Base-by-base conservation (phyloP, 2,329 filamentous ascomycete species). In the Thelonectria blattea region DNA sequence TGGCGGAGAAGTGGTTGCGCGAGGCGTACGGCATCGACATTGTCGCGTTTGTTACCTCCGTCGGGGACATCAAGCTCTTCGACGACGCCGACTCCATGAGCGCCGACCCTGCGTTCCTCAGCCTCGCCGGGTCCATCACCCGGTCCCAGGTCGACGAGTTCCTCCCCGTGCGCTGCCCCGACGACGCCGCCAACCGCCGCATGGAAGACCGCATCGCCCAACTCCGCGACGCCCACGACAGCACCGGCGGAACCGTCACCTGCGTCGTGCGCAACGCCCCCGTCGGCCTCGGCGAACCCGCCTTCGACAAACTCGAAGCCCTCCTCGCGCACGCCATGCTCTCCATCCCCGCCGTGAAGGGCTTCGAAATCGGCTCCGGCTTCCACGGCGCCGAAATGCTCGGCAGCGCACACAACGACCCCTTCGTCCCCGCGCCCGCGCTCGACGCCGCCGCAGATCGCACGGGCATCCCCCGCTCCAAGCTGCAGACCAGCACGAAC, bases 231-330 rank as follows among this genome's bases (percentile, higher is more conserved):
- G 83, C 82, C 60, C 78, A 92, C 60, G 94, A 98, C 81, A 94
- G 90, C 79, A 97, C 96, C 67, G 95, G 95, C 60, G 95, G 95
- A 62, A 96, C 92, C 12, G 93, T 98, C 17, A 97, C 93, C 47
- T 98, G 94, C 71, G 91, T 98, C 41, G 93, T 98, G 73, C 87
- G 91, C 65, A 94, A 96, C 72, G 87, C 88, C 8, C 95, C 94
- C 27, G 85, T 87, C 42, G 94, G 94, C 0, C 85, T 98, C 3
- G 95, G 95, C 61, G 95, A 98, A 83, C 95, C 94, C 1, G 91
- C 88, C 77, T 98, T 99, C 76, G 92, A 96, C 78, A 98, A 98
- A 82, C 84, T 98, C 46, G 93, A 99, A 81, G 95, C 95, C 8
- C 87, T 86, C 74, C 87, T 99, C 48, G 93, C 88, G 24, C 94